Conservation (phyloP, 129 eudicot genomes). For the Centella asiatica region DNA sequence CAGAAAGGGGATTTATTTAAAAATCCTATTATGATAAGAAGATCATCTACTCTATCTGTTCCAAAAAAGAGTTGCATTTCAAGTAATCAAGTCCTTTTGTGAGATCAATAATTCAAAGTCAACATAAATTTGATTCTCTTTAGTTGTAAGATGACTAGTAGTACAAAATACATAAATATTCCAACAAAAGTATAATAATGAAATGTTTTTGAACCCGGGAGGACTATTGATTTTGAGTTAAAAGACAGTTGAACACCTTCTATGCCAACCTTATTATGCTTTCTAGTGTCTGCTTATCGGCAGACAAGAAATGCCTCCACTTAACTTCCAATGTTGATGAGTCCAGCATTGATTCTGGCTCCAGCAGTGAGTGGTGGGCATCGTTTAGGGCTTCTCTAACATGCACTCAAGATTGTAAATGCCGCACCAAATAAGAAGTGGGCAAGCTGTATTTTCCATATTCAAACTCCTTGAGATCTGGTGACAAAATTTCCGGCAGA, state of each 20-base stretch:
- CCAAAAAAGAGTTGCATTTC: too few species aligned
- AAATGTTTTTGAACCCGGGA: too few species aligned
- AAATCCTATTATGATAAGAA: too few species aligned
- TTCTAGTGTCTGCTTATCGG: conserved; percentile 17
- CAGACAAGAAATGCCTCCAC: conserved; percentile 27
- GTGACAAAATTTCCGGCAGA: background rate
- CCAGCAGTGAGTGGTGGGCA: conserved; percentile 17
- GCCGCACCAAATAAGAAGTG: conserved; percentile 9
- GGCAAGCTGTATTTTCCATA: background rate
- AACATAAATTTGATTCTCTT: too few species aligned
- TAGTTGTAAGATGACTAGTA: too few species aligned
- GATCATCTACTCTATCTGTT: too few species aligned
- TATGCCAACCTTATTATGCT: background rate
- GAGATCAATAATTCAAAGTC: conserved; percentile 3
- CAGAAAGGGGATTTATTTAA: too few species aligned
- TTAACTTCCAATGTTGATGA: conserved; percentile 14
- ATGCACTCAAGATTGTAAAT: background rate
- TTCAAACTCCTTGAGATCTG: background rate
- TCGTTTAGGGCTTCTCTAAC: conserved; percentile 3
- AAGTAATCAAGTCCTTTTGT: background rate
- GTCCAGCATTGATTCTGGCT: background rate
- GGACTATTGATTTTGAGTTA: too few species aligned
- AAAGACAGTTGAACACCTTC: too few species aligned
- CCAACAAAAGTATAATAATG: too few species aligned
- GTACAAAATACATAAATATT: too few species aligned